Base-by-base conservation (phyloP, 2,329 filamentous ascomycete genomes). In the Pseudogymnoascus sp. region DNA sequence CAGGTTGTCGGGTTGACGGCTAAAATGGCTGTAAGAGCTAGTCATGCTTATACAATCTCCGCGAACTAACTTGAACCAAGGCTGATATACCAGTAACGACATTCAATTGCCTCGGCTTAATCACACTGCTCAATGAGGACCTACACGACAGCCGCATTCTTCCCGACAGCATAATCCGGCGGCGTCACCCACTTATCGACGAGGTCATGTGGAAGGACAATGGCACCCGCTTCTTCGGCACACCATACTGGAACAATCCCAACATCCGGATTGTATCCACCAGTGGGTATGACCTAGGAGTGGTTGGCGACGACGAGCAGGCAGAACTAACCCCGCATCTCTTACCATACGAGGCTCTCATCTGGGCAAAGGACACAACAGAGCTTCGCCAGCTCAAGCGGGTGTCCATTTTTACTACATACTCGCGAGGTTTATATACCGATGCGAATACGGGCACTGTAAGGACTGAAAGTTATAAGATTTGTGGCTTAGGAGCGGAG, bases 331-430 rank as follows among this genome's bases (percentile, higher is more conserved):
- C 33, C n/a, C 23, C 39, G 12, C 34, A 61, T 23, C 15, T 61
- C 9, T 35, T 61, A 12, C 41, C 57, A 7, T 45, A 60, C 10
- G 39, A 61, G 41, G 45, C 60, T 18, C 58, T 61, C 6, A 37
- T 59, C 21, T 61, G 60, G 60, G 60, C 60, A 18, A 61, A 60
- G 28, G 58, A 61, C 9, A 7, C 12, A 21, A 13, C 12, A 15
- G 60, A 61, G 34, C 45, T 61, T 18, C 60, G 34, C 1, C 35
- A 13, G n/a, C 57, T 61, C 28, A 33, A n/a, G n/a, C 26, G 45
- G 15, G 30, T 61, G 2, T 38, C 60, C 21, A 59, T 35, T 4
- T 61, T 59, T 45, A 23, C 55, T 8, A 45, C 39, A 9, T 45
- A 45, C 15, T 45, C 21, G 12, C 38, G n/a, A n/a, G n/a, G n/a